A percentile compares a stretch with the other conserved stretches of the same genome.
Conservation (phyloP, 2,329 filamentous ascomycete species). For the Nannizziopsis barbatae region DNA sequence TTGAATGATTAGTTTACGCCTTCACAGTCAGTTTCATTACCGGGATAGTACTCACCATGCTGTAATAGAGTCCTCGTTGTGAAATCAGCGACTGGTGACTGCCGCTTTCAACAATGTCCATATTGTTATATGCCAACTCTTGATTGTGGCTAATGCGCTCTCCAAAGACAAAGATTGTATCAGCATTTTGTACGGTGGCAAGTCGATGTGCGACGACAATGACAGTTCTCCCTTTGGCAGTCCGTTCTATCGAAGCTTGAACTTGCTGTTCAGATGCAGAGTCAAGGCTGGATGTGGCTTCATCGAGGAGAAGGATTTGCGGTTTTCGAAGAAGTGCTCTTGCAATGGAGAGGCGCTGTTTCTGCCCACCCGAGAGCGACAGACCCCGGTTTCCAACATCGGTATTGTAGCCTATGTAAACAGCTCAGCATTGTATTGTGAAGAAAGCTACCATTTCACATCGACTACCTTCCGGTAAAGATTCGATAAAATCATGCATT, state of each 20-base stretch:
- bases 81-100: too few relatives aligned
- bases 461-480: constrained; percentile 37
- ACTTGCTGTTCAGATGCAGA: constrained; percentile 56
- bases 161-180: constrained; percentile 69
- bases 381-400: constrained; percentile 40
- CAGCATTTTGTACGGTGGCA: constrained; percentile 65
- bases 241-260: constrained; percentile 57
- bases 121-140: too few relatives aligned
- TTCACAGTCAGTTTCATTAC: too few relatives aligned
- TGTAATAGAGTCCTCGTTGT: too few relatives aligned
- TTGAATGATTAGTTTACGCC: too few relatives aligned
- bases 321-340: constrained; percentile 45
- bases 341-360: constrained; percentile 47
- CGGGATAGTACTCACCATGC: too few relatives aligned
- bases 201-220: constrained; percentile 68
- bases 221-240: constrained; percentile 51
- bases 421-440: background rate
- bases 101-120: too few relatives aligned
- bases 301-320: constrained; percentile 45
- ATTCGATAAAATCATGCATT: constrained; percentile 44
- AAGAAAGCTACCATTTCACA: too few relatives aligned
- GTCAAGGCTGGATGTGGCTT: constrained; percentile 51
- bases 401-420: constrained; percentile 33
- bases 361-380: constrained; percentile 44
- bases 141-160: too few relatives aligned